Evolutionary conservation across 1,284 basidiomycete species (phyloP).

Genomic region (Xerocomus nothofagi): DNA sequence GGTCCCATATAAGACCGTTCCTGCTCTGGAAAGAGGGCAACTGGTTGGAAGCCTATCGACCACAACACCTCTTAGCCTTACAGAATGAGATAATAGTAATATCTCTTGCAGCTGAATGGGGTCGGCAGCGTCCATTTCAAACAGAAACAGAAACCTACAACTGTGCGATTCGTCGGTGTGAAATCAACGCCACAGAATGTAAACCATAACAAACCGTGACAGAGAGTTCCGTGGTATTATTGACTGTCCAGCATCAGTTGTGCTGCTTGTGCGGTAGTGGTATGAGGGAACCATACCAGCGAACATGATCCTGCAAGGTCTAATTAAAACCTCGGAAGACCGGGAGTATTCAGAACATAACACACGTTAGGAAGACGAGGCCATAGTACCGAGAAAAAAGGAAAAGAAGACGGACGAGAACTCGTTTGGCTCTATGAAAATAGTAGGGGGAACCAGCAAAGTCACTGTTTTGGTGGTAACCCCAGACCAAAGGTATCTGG

Average conservation of each 20-base stretch:
- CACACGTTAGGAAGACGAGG: conserved; percentile 21
- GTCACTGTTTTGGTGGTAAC: not conserved
- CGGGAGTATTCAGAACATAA: not conserved
- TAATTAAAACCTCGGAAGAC: not conserved
- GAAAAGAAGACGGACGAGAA: conserved; percentile 17
- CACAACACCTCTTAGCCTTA: not conserved
- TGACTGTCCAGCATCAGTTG: conserved; percentile 14
- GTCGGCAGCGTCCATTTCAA: not conserved
- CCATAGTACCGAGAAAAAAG: conserved; percentile 29
- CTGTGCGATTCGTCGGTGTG: conserved; percentile 6
- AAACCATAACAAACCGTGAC: conserved; percentile 9
- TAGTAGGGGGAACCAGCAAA: not conserved
- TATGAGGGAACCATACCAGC: conserved; percentile 8
- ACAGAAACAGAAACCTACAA: conserved; percentile 15
- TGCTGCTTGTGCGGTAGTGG: not conserved
- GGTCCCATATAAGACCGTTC: conserved; percentile 19
- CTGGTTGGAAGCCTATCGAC: not conserved
- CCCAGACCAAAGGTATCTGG: conserved; percentile 24
- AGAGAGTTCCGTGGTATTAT: conserved; percentile 22
- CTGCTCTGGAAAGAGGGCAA: conserved; percentile 12
- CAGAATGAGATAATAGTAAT: conserved; percentile 24
- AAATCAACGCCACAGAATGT: not conserved
- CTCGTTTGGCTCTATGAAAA: not conserved
- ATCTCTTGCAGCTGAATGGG: conserved; percentile 19
- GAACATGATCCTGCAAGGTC: conserved; percentile 14